These are phyloP conservation scores for Chlamydomonas eustigma DNA, from an alignment of 139 green algal species.

Conservation along the genomic window DNA sequence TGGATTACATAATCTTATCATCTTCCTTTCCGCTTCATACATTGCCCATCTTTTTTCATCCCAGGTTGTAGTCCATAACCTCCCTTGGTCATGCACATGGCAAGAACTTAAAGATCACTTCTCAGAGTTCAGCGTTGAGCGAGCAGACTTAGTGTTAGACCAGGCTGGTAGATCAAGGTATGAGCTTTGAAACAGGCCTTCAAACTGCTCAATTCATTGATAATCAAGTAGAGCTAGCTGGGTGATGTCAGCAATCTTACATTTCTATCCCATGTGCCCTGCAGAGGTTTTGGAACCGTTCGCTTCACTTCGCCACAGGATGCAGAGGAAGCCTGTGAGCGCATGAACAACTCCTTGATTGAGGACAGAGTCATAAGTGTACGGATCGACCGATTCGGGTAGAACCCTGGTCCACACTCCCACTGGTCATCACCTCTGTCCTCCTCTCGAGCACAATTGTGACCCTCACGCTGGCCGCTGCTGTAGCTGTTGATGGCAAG, in stretches of 20 bases:
- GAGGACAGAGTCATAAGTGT: conserved; percentile 79
- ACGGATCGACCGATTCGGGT: conserved; percentile 79
- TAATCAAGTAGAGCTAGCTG: too few species aligned
- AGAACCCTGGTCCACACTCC: too few species aligned
- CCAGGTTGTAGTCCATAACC: conserved; percentile 89
- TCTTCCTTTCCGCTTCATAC: too few species aligned
- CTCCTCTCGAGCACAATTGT: too few species aligned
- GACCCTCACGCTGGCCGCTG: too few species aligned
- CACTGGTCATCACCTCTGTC: too few species aligned
- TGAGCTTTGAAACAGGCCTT: background rate
- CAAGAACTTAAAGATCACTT: conserved; percentile 85
- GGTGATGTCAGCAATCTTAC: too few species aligned
- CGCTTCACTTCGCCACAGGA: conserved; percentile 61
- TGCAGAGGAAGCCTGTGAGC: conserved; percentile 58
- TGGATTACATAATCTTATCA: too few species aligned
- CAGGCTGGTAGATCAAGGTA: conserved; percentile 64
- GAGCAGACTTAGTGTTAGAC: conserved; percentile 82
- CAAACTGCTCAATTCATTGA: too few species aligned
- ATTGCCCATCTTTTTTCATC: too few species aligned
- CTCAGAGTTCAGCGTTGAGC: conserved; percentile 63
- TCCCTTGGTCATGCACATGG: conserved; percentile 85
- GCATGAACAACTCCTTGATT: conserved; percentile 80
- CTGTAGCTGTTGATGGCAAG: too few species aligned
- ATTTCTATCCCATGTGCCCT: background rate
- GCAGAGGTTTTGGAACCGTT: conserved; percentile 85